phyloP scores from a whole-genome alignment of 1,284 basidiomycete species.

The Xanthoconium separans region DNA sequence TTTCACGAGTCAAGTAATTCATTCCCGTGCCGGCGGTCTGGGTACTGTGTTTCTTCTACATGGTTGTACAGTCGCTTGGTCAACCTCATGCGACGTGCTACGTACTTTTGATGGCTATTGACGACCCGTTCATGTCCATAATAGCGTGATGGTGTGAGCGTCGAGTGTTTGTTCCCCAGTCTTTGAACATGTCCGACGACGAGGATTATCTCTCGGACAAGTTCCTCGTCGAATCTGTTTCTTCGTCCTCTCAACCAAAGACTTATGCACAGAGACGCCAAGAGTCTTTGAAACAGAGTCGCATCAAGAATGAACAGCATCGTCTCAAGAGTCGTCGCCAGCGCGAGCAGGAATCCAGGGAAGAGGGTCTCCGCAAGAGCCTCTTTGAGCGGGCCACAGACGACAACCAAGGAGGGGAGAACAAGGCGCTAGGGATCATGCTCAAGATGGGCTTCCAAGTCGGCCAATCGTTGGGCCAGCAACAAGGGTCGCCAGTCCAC shows the following conservation, averaged over 20 bases:
- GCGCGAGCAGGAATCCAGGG: conserved; percentile 70
- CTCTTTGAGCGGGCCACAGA: conserved; percentile 75
- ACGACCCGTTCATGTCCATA: conserved; percentile 26
- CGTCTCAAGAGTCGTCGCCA: conserved; percentile 61
- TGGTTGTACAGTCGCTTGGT: conserved; percentile 40
- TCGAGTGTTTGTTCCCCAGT: conserved; percentile 19
- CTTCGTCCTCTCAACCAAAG: conserved; percentile 39
- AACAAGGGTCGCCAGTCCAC: conserved; percentile 17
- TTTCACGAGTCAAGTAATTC: conserved; percentile 37
- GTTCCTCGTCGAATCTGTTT: conserved; percentile 51
- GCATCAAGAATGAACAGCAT: conserved; percentile 64
- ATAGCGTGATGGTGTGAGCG: neutral
- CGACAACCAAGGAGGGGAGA: conserved; percentile 50
- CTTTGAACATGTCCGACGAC: conserved; percentile 45
- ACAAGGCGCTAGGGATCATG: conserved; percentile 83
- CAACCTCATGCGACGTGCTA: conserved; percentile 36
- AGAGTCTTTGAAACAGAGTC: conserved; percentile 55
- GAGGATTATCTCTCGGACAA: conserved; percentile 86
- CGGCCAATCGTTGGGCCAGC: conserved; percentile 68
- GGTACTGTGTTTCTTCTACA: conserved; percentile 43
- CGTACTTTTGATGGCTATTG: conserved; percentile 32
- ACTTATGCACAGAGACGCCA: conserved; percentile 71
- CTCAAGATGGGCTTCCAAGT: conserved; percentile 88
- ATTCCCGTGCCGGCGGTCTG: conserved; percentile 42
- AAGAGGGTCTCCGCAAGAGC: conserved; percentile 74